Conservation (phyloP, 2,329 filamentous ascomycete species). For the Emmonsiellopsis sp. region DNA sequence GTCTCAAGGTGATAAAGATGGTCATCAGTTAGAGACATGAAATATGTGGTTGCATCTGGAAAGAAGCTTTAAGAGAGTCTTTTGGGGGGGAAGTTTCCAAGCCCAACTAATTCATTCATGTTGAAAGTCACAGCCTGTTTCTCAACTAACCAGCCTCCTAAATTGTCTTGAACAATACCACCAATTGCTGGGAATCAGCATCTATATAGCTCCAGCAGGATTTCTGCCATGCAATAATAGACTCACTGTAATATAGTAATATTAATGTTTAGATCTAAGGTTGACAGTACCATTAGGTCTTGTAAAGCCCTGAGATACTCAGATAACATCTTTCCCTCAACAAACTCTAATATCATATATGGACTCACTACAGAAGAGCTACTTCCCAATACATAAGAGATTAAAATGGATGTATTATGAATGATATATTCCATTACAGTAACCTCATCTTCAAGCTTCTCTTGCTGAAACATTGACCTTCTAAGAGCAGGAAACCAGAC, state of each 20-base stretch:
- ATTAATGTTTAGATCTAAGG: slow-evolving; percentile 9
- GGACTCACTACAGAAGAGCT: slow-evolving; percentile 3
- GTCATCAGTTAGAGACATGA: slow-evolving; percentile 17
- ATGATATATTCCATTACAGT: slow-evolving; percentile 8
- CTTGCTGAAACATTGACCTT: slow-evolving; percentile 7
- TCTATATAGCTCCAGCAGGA: slow-evolving; percentile 20
- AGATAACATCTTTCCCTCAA: slow-evolving; percentile 10
- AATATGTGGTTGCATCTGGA: slow-evolving; percentile 17
- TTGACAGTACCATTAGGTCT: slow-evolving; percentile 1
- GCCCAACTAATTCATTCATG: slow-evolving; percentile 18
- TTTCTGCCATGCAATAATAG: slow-evolving; percentile 19
- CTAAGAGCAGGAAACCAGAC: slow-evolving; percentile 13
- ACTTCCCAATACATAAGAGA: slow-evolving; percentile 1
- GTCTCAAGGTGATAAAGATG: slow-evolving; percentile 19
- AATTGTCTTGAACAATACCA: slow-evolving; percentile 11
- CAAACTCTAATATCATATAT: slow-evolving; percentile 7
- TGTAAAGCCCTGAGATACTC: slow-evolving; percentile 4
- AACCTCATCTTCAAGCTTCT: slow-evolving; percentile 10
- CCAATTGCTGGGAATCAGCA: slow-evolving; percentile 19
- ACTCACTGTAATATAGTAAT: slow-evolving; percentile 15
- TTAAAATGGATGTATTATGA: slow-evolving; percentile 6
- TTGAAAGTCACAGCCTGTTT: slow-evolving; percentile 18
- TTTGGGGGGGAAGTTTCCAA: slow-evolving; percentile 16
- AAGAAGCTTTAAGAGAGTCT: slow-evolving; percentile 14
- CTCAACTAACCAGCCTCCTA: slow-evolving; percentile 10